Conservation (phyloP, 768 basidiomycete species). For the Paxillus rubicundulus region DNA sequence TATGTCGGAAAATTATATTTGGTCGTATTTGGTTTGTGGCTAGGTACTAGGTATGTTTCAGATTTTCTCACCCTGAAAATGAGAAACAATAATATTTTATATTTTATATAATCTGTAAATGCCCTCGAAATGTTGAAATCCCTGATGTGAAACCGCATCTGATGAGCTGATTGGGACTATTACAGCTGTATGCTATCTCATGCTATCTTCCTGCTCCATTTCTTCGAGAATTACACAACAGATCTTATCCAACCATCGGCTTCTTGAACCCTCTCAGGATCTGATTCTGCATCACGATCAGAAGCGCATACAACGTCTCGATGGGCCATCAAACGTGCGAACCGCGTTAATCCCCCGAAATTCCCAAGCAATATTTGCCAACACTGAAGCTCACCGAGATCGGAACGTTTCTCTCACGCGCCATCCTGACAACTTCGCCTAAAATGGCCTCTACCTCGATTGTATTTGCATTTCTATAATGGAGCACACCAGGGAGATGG, state of each 20-base stretch:
- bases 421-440: conserved; percentile 44
- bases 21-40: too few species aligned
- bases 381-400: conserved; percentile 9
- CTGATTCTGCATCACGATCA: conserved; percentile 63
- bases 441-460: conserved; percentile 68
- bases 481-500: conserved; percentile 60
- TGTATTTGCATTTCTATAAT: conserved; percentile 46
- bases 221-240: background rate
- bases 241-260: background rate
- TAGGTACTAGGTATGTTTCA: too few species aligned
- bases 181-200: too few species aligned
- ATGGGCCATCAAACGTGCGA: conserved; percentile 42
- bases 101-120: too few species aligned
- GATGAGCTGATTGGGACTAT: too few species aligned
- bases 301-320: conserved; percentile 56
- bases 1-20: too few species aligned
- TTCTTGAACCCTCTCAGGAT: conserved; percentile 39
- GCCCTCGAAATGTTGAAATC: too few species aligned
- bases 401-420: conserved; percentile 13
- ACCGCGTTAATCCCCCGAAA: background rate
- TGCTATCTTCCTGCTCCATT: background rate
- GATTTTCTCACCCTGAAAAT: too few species aligned
- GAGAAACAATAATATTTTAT: too few species aligned
- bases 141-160: too few species aligned
- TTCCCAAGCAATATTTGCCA: background rate